A percentile compares a stretch with the other conserved stretches of the same genome.
Evolutionary conservation across 2,329 filamentous ascomycete species (phyloP).

Genomic region (Mycosphaerelloides madeirae): DNA sequence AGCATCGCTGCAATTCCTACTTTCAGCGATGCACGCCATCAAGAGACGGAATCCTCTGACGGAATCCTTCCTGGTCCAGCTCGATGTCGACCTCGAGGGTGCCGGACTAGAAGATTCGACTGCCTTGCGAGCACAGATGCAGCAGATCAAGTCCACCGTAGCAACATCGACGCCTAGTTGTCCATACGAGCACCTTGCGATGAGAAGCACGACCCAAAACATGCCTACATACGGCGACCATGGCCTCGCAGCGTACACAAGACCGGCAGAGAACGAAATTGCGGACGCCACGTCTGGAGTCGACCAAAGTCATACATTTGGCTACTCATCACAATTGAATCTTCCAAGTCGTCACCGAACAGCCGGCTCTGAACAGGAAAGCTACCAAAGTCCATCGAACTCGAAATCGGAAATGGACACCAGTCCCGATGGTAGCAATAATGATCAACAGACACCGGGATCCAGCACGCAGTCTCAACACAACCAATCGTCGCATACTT

Average conservation of each 20-base stretch:
- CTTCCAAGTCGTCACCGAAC: conserved; percentile 26
- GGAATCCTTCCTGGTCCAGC: conserved; percentile 87
- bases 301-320: neutral
- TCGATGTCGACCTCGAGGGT: conserved; percentile 84
- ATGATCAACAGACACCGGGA: conserved; percentile 24
- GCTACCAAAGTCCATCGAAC: conserved; percentile 21
- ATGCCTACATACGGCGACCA: conserved; percentile 20
- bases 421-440: conserved; percentile 27
- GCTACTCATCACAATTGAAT: conserved; percentile 12
- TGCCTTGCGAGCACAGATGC: conserved; percentile 18
- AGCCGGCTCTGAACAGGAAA: conserved; percentile 12
- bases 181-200: conserved; percentile 14
- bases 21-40: conserved; percentile 84
- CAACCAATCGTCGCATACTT: conserved; percentile 25
- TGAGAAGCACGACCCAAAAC: neutral
- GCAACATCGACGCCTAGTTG: conserved; percentile 8
- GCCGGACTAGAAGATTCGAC: conserved; percentile 51
- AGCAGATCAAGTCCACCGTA: conserved; percentile 5
- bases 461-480: conserved; percentile 24
- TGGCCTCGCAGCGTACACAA: conserved; percentile 21
- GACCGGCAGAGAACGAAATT: conserved; percentile 8
- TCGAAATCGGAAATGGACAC: conserved; percentile 25
- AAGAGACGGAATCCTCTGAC: conserved; percentile 86
- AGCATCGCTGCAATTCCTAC: conserved; percentile 81
- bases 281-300: neutral